Evolutionary conservation across 2,329 filamentous ascomycete genomes (phyloP).

Genomic region (Claviceps sp.): DNA sequence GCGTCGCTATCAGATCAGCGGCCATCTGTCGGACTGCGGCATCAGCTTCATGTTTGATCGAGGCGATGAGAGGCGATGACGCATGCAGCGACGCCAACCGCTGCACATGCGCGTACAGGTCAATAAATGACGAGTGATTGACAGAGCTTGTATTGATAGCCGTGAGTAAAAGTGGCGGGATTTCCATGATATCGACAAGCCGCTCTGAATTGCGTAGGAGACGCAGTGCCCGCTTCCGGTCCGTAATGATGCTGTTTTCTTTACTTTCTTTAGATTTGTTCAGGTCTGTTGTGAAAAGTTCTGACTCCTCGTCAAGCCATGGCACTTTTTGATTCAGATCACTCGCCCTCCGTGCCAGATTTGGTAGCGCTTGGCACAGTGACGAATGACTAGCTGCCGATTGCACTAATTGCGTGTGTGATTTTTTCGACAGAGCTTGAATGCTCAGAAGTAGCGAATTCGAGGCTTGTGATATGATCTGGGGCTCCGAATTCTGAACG

Average conservation of each 20-base stretch:
- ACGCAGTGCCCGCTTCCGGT: conserved; percentile 67
- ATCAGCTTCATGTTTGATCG: conserved; percentile 66
- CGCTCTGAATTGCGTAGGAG: conserved; percentile 79
- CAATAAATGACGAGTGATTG: conserved; percentile 80
- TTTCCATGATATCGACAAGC: conserved; percentile 78
- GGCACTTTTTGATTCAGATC: conserved; percentile 63
- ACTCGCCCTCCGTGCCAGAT: conserved; percentile 49
- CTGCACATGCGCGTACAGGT: conserved; percentile 87
- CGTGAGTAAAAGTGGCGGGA: conserved; percentile 73
- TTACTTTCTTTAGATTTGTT: conserved; percentile 56
- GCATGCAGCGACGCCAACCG: conserved; percentile 74
- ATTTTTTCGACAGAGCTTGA: conserved; percentile 79
- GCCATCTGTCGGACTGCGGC: conserved; percentile 82
- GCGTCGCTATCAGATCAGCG: conserved; percentile 62
- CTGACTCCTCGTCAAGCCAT: conserved; percentile 62
- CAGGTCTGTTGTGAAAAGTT: conserved; percentile 72
- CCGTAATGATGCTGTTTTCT: conserved; percentile 55
- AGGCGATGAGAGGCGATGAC: conserved; percentile 58
- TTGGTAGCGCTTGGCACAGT: conserved; percentile 58
- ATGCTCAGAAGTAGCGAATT: conserved; percentile 73
- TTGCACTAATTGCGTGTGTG: conserved; percentile 70
- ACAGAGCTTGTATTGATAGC: conserved; percentile 52
- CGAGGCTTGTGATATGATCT: conserved; percentile 65
- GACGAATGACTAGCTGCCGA: conserved; percentile 68
- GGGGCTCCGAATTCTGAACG: conserved; percentile 61